Conservation (phyloP, 371 early-diverging fungal genomes). For the Mycotypha africana region DNA sequence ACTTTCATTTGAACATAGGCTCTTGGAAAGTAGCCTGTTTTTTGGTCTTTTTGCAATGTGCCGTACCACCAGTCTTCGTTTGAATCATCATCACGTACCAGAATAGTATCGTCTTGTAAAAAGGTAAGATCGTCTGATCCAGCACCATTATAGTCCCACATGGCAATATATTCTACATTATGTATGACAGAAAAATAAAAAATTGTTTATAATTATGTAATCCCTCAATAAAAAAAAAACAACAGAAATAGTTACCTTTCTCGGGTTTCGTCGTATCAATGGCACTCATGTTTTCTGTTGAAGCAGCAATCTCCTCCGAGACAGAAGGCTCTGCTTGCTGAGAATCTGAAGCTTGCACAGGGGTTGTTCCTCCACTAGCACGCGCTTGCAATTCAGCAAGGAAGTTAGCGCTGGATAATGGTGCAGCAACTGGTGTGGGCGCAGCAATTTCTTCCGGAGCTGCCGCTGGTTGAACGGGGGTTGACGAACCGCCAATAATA, state of each 20-base stretch:
- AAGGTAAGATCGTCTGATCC: slow-evolving; percentile 36
- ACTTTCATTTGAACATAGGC: slow-evolving; percentile 23
- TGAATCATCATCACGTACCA: slow-evolving; percentile 28
- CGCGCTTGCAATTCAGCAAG: slow-evolving; percentile 31
- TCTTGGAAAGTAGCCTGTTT: slow-evolving; percentile 32
- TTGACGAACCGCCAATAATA: slow-evolving; percentile 10
- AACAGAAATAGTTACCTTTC: slow-evolving; percentile 1
- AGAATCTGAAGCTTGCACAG: neutral
- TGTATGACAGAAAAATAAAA: neutral
- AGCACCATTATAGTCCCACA: slow-evolving; percentile 37
- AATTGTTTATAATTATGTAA: neutral
- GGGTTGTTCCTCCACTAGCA: slow-evolving; percentile 10
- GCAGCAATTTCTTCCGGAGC: slow-evolving; percentile 12
- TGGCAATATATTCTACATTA: slow-evolving; percentile 20
- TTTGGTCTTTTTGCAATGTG: slow-evolving; percentile 11
- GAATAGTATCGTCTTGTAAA: slow-evolving; percentile 30
- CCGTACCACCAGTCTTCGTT: slow-evolving; percentile 39
- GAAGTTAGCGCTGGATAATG: slow-evolving; percentile 44
- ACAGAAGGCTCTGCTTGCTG: no score
- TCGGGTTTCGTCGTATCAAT: slow-evolving; percentile 2
- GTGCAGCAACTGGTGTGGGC: slow-evolving; percentile 48
- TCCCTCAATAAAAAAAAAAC: neutral
- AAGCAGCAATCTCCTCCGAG: no score
- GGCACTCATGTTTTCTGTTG: no score
- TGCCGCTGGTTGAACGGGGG: slow-evolving; percentile 4